These are phyloP conservation scores for Rhodotorula mucilaginosa DNA, from an alignment of 1,284 basidiomycete species.

Conservation along the genomic window DNA sequence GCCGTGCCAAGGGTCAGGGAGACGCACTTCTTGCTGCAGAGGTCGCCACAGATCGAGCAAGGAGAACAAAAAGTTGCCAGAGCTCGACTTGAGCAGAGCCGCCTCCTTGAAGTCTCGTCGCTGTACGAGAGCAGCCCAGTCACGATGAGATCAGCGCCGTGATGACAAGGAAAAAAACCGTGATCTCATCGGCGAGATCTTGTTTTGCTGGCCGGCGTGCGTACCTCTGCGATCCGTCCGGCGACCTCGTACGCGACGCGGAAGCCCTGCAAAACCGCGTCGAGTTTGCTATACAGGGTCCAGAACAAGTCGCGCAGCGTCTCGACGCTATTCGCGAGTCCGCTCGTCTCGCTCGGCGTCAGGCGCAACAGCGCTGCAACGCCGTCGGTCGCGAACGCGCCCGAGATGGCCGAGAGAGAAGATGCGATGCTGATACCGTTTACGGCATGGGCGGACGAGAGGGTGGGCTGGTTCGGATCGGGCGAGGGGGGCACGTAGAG, in stretches of 20 bases:
- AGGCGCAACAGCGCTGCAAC: slow-evolving; percentile 57
- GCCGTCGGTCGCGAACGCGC: slow-evolving; percentile 18
- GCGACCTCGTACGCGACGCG: slow-evolving; percentile 88
- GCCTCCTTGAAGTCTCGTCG: slow-evolving; percentile 82
- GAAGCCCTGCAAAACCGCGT: slow-evolving; percentile 91
- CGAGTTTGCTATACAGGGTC: slow-evolving; percentile 94
- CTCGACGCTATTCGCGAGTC: slow-evolving; percentile 68
- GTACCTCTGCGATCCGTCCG: slow-evolving; percentile 77
- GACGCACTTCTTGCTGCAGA: slow-evolving; percentile 77
- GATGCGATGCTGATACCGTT: neutral
- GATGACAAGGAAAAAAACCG: too few species aligned
- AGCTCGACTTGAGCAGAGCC: slow-evolving; percentile 67
- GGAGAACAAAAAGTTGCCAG: slow-evolving; percentile 61
- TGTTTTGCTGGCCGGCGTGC: slow-evolving; percentile 51
- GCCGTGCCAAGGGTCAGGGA: neutral
- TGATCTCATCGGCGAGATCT: too few species aligned
- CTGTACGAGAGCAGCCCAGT: slow-evolving; percentile 51
- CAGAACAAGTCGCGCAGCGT: slow-evolving; percentile 92
- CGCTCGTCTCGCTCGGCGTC: slow-evolving; percentile 71
- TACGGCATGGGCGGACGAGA: neutral
- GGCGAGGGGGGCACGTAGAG: slow-evolving; percentile 23
- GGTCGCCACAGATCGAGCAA: slow-evolving; percentile 88
- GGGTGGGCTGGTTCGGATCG: neutral
- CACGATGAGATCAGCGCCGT: neutral
- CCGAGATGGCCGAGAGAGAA: neutral